Evolutionary conservation across 768 basidiomycete genomes (phyloP).

Genomic region (Mycena belliarum): DNA sequence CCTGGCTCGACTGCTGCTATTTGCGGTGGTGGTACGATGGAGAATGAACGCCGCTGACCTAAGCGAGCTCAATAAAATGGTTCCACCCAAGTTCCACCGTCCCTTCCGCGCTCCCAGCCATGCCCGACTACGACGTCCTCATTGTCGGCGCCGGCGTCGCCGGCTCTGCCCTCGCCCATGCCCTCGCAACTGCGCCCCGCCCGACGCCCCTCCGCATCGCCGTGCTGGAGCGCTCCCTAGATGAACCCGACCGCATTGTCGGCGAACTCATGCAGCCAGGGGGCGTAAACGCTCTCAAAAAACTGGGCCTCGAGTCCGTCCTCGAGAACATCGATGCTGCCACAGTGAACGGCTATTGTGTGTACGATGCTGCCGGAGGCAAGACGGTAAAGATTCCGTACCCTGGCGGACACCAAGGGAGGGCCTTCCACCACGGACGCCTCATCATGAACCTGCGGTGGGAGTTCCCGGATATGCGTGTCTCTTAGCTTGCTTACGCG

Average conservation of each 20-base stretch:
- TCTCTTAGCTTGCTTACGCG: not conserved
- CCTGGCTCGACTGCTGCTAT: not conserved
- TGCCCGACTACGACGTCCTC: constrained; percentile 64
- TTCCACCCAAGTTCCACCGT: too few species aligned
- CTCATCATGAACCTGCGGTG: constrained; percentile 78
- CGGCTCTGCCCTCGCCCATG: constrained; percentile 84
- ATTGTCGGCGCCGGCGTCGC: constrained; percentile 94
- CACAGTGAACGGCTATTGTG: constrained; percentile 82
- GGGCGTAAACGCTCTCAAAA: constrained; percentile 72
- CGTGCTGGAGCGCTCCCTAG: constrained; percentile 86
- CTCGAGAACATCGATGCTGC: constrained; percentile 90
- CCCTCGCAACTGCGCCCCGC: constrained; percentile 64
- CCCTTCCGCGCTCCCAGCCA: not conserved
- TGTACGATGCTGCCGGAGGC: constrained; percentile 60
- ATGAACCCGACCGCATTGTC: constrained; percentile 94
- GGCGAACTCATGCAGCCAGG: constrained; percentile 96
- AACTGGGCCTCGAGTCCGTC: constrained; percentile 74
- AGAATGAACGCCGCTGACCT: not conserved
- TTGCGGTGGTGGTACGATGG: constrained; percentile 2
- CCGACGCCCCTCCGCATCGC: constrained; percentile 70
- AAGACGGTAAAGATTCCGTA: constrained; percentile 88
- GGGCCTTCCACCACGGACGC: constrained; percentile 92
- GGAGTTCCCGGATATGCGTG: not conserved
- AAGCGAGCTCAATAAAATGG: not conserved
- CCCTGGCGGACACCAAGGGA: constrained; percentile 67